These are phyloP conservation scores for Prunus armeniaca DNA, from an alignment of 306 rosid species.

Conservation along the genomic window DNA sequence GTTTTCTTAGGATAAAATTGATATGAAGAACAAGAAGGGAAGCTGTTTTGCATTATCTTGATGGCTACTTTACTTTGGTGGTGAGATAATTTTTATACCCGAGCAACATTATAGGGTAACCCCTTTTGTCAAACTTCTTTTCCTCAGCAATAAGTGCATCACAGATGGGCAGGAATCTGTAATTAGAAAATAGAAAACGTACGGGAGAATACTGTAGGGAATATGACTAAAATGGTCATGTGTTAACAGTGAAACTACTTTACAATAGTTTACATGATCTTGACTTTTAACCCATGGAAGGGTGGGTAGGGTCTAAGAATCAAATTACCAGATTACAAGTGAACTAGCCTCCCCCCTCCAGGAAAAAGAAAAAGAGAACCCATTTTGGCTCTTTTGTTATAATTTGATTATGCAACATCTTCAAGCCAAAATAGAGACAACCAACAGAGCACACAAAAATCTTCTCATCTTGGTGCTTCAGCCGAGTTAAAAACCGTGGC, in stretches of 20 bases:
- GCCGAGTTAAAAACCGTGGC: slow-evolving; percentile 5
- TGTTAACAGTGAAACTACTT: neutral
- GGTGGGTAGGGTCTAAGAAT: neutral
- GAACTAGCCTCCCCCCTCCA: neutral
- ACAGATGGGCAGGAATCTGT: slow-evolving; percentile 38
- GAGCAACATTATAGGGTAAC: slow-evolving; percentile 30
- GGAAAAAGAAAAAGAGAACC: neutral
- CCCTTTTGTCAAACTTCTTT: slow-evolving; percentile 28
- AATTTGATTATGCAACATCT: neutral
- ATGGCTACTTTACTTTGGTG: slow-evolving; percentile 52
- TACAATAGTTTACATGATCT: slow-evolving; percentile 4
- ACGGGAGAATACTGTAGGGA: slow-evolving; percentile 8
- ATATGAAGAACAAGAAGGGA: slow-evolving; percentile 13
- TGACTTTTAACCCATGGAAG: slow-evolving; percentile 9
- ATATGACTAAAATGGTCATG: neutral
- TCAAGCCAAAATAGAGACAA: too few species aligned
- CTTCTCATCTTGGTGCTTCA: slow-evolving; percentile 5
- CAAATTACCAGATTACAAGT: neutral
- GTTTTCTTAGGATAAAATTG: slow-evolving; percentile 18
- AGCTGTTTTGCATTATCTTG: slow-evolving; percentile 29
- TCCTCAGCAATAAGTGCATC: slow-evolving; percentile 24
- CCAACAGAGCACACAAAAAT: neutral
- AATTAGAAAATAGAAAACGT: slow-evolving; percentile 4
- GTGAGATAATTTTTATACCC: slow-evolving; percentile 33
- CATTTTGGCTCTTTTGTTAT: neutral